A percentile compares a stretch with the other conserved stretches of the same genome.
Conservation (phyloP, 805 yeast genomes). For the Wickerhamiella hasegawae region DNA sequence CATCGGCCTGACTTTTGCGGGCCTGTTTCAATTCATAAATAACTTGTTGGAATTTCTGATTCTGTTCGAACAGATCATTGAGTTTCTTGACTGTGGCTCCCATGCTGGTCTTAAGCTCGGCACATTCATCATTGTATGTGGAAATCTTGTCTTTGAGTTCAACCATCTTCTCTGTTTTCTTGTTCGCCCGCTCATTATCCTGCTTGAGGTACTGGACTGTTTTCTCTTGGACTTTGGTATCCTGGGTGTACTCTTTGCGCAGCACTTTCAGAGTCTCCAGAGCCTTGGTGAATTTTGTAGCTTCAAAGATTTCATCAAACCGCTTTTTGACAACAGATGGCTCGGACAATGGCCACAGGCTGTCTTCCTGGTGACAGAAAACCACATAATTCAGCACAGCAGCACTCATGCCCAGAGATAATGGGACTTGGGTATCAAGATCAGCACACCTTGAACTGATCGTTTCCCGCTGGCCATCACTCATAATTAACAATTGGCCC, state of each 20-base stretch:
- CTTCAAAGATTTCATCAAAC: constrained; percentile 94
- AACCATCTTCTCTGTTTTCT: constrained; percentile 33
- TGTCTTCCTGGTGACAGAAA: constrained; percentile 95
- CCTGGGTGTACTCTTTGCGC: constrained; percentile 61
- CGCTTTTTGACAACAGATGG: constrained; percentile 77
- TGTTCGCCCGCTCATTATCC: constrained; percentile 59
- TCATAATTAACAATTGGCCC: constrained; percentile 60
- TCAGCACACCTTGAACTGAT: constrained; percentile 63
- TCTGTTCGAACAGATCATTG: constrained; percentile 49
- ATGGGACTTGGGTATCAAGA: constrained; percentile 66
- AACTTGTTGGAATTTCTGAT: constrained; percentile 66
- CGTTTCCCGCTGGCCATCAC: constrained; percentile 49
- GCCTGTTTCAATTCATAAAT: constrained; percentile 47
- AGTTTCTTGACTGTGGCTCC: constrained; percentile 39
- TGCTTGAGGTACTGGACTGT: constrained; percentile 59
- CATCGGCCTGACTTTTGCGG: constrained; percentile 29
- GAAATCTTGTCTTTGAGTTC: constrained; percentile 31
- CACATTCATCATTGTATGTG: constrained; percentile 32
- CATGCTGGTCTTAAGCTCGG: constrained; percentile 33
- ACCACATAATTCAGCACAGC: constrained; percentile 83
- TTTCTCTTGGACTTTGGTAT: constrained; percentile 60
- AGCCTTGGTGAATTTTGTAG: constrained; percentile 81
- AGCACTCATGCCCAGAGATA: constrained; percentile 70
- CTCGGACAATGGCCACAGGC: constrained; percentile 84
- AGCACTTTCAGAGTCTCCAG: constrained; percentile 61